These are phyloP conservation scores for Luffa acutangula DNA, from an alignment of 306 rosid genomes.

Conservation along the genomic window DNA sequence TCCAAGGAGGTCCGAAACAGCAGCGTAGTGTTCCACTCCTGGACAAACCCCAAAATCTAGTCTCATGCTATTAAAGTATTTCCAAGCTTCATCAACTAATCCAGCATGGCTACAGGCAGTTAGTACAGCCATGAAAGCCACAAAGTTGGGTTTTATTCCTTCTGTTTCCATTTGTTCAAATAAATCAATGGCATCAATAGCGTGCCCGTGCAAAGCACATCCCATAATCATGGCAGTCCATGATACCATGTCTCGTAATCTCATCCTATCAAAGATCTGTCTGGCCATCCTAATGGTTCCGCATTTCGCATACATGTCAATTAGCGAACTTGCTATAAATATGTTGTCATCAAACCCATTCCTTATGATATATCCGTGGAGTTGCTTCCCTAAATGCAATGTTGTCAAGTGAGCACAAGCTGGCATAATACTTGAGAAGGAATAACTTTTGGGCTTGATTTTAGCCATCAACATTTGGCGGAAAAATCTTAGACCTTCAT, in stretches of 20 bases:
- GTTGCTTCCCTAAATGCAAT: slow-evolving; percentile 70
- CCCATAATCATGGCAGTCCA: slow-evolving; percentile 97
- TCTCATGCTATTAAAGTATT: slow-evolving; percentile 51
- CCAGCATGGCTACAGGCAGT: slow-evolving; percentile 90
- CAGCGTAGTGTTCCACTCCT: slow-evolving; percentile 75
- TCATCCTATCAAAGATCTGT: slow-evolving; percentile 42
- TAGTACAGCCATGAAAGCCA: slow-evolving; percentile 64
- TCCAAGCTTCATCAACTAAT: slow-evolving; percentile 67
- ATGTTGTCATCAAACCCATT: slow-evolving; percentile 44
- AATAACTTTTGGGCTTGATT: slow-evolving; percentile 41
- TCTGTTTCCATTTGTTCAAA: slow-evolving; percentile 58
- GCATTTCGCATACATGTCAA: slow-evolving; percentile 91
- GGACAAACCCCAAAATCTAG: slow-evolving; percentile 45
- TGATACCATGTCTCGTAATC: slow-evolving; percentile 57
- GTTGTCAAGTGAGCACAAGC: slow-evolving; percentile 85
- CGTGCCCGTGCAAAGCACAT: slow-evolving; percentile 75
- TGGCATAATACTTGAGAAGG: slow-evolving; percentile 76
- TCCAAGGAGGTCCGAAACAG: slow-evolving; percentile 80
- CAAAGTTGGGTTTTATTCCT: slow-evolving; percentile 52
- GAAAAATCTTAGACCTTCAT: slow-evolving; percentile 47
- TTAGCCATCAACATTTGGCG: slow-evolving; percentile 49
- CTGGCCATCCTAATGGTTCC: slow-evolving; percentile 58
- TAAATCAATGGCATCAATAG: slow-evolving; percentile 56
- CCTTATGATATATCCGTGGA: slow-evolving; percentile 61
- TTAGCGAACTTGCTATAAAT: slow-evolving; percentile 56